A percentile compares a stretch with the other conserved stretches of the same genome.
Conservation (phyloP, 129 eudicot species). For the Ambrosia artemisiifolia region DNA sequence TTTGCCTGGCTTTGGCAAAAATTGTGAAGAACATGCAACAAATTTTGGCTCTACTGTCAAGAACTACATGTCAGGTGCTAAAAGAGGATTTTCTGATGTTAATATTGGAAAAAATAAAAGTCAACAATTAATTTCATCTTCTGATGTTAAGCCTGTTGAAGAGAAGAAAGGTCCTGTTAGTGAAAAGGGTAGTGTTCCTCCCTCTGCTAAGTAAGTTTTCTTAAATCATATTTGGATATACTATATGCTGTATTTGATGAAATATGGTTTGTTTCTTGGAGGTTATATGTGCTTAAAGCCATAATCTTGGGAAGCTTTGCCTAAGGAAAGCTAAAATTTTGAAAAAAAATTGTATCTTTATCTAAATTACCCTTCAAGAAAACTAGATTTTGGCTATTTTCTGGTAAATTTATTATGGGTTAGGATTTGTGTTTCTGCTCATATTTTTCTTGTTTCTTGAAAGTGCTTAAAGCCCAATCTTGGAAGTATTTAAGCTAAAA, state of each 20-base stretch:
- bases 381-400: not conserved
- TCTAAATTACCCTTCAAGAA: not conserved
- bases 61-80: constrained; percentile 59
- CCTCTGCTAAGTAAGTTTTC: constrained; percentile 68
- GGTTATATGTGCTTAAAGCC: not conserved
- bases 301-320: not conserved
- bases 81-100: constrained; percentile 80
- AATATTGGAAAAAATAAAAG: constrained; percentile 28
- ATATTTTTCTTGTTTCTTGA: constrained; percentile 6
- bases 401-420: not conserved
- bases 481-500: constrained; percentile 11
- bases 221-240: not conserved
- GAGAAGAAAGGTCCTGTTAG: constrained; percentile 37
- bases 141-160: constrained; percentile 41
- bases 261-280: constrained; percentile 8
- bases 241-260: not conserved
- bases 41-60: constrained; percentile 26
- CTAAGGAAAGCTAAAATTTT: constrained; percentile 16
- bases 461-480: not conserved
- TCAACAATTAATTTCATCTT: constrained; percentile 29
- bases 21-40: constrained; percentile 32
- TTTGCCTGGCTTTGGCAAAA: constrained; percentile 73
- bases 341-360: constrained; percentile 5
- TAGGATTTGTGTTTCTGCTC: constrained; percentile 1
- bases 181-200: constrained; percentile 47